These are phyloP conservation scores for Geotrichum cucujoidarum DNA, from an alignment of 1,139 yeast genomes.

Conservation along the genomic window DNA sequence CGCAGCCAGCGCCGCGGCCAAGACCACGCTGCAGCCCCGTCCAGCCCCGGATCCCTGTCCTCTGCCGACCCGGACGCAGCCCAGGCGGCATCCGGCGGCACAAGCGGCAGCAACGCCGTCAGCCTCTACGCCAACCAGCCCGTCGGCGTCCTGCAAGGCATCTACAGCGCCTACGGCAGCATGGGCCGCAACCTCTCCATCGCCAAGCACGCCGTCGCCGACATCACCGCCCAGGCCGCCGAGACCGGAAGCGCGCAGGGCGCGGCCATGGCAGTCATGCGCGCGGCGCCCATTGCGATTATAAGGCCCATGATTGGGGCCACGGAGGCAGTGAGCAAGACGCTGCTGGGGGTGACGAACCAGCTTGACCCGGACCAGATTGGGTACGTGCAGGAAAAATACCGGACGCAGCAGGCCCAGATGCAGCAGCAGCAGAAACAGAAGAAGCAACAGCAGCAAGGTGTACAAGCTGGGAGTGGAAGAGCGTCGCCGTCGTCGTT, in stretches of 20 bases:
- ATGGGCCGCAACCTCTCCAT: slow-evolving; percentile 62
- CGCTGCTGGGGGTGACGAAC: slow-evolving; percentile 79
- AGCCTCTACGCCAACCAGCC: slow-evolving; percentile 90
- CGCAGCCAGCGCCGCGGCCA: neutral
- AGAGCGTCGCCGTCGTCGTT: too few relatives aligned
- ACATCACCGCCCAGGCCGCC: slow-evolving; percentile 53
- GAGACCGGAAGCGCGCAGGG: slow-evolving; percentile 58
- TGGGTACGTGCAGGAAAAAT: slow-evolving; percentile 43
- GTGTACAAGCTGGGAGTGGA: neutral
- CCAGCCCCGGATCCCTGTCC: neutral
- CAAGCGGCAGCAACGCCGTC: slow-evolving; percentile 34
- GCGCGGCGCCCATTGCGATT: slow-evolving; percentile 73
- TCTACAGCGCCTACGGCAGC: slow-evolving; percentile 65
- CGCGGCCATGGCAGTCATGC: slow-evolving; percentile 62
- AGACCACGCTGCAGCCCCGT: neutral
- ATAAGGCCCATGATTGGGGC: slow-evolving; percentile 89
- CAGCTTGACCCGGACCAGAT: slow-evolving; percentile 64
- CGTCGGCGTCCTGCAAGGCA: slow-evolving; percentile 59
- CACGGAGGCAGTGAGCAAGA: slow-evolving; percentile 79
- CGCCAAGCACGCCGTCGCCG: slow-evolving; percentile 60
- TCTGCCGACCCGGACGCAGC: neutral
- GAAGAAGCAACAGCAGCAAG: neutral
- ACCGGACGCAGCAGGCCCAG: neutral
- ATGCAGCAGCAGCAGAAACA: neutral
- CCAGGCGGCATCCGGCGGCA: neutral